phyloP scores from a whole-genome alignment of 148 eudicot genomes.

The Selenicereus undatus region DNA sequence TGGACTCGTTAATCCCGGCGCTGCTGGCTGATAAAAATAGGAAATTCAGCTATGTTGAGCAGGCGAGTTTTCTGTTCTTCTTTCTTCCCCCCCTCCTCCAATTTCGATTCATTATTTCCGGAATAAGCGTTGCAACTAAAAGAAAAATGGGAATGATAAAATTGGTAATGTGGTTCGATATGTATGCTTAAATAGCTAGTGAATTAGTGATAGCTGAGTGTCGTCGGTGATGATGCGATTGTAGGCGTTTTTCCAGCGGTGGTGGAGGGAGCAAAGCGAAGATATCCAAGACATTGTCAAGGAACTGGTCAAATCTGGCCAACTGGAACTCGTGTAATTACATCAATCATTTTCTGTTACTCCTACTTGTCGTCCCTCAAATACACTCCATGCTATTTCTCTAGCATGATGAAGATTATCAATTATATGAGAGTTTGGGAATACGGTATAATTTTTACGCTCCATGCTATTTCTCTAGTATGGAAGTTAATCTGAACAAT shows the following conservation, averaged over 20 bases:
- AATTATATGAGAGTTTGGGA: too few relatives aligned
- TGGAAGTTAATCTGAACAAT: neutral
- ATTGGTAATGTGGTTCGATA: too few relatives aligned
- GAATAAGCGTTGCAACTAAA: too few relatives aligned
- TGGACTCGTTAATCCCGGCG: constrained; percentile 63
- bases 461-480: neutral
- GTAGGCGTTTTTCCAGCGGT: constrained; percentile 92
- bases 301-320: constrained; percentile 69
- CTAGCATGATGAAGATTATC: too few relatives aligned
- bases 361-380: too few relatives aligned
- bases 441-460: neutral
- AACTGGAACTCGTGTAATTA: constrained; percentile 77
- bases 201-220: neutral
- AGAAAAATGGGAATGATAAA: too few relatives aligned
- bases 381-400: too few relatives aligned
- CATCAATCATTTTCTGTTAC: neutral
- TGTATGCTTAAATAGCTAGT: neutral
- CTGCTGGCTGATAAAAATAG: constrained; percentile 56
- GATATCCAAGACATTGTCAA: constrained; percentile 46
- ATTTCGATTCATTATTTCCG: neutral
- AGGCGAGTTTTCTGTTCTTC: constrained; percentile 29
- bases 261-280: constrained; percentile 89
- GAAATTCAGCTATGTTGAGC: constrained; percentile 67
- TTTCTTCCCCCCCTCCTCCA: too few relatives aligned
- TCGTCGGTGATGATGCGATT: constrained; percentile 5